These are phyloP conservation scores for Paecilomyces sp. DNA, from an alignment of 2,329 filamentous ascomycete genomes.

Conservation along the genomic window DNA sequence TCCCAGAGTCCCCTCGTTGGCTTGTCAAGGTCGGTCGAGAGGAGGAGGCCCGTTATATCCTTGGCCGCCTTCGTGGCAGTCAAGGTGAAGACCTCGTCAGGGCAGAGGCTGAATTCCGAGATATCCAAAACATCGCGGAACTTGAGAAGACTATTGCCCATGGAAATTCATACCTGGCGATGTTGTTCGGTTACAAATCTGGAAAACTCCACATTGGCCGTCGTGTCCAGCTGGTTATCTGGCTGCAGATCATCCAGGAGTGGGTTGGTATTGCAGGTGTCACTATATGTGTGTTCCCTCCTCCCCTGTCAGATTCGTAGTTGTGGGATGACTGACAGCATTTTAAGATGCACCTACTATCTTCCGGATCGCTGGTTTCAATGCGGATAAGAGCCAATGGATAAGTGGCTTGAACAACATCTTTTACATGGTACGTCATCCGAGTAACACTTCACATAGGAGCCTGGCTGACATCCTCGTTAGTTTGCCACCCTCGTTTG, in stretches of 20 bases:
- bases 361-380: constrained; percentile 62
- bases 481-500: constrained; percentile 61
- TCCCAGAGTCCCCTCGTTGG: constrained; percentile 57
- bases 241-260: constrained; percentile 65
- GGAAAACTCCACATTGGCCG: constrained; percentile 60
- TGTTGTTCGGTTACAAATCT: constrained; percentile 61
- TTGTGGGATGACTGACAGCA: constrained; percentile 37
- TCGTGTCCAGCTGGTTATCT: constrained; percentile 62
- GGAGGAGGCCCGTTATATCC: constrained; percentile 60
- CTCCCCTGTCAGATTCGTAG: background rate
- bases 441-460: background rate
- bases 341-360: constrained; percentile 42
- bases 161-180: constrained; percentile 53
- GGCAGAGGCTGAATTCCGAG: constrained; percentile 59
- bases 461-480: background rate
- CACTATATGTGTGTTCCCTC: constrained; percentile 45
- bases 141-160: constrained; percentile 52
- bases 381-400: constrained; percentile 55
- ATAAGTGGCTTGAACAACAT: constrained; percentile 53
- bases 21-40: constrained; percentile 59
- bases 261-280: constrained; percentile 66
- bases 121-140: constrained; percentile 58
- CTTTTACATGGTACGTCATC: constrained; percentile 45
- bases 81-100: constrained; percentile 45
- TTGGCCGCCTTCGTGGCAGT: constrained; percentile 56